A percentile compares a stretch with the other conserved stretches of the same genome.
Conservation (phyloP, 2,329 filamentous ascomycete species). For the Pseudocercospora musae region DNA sequence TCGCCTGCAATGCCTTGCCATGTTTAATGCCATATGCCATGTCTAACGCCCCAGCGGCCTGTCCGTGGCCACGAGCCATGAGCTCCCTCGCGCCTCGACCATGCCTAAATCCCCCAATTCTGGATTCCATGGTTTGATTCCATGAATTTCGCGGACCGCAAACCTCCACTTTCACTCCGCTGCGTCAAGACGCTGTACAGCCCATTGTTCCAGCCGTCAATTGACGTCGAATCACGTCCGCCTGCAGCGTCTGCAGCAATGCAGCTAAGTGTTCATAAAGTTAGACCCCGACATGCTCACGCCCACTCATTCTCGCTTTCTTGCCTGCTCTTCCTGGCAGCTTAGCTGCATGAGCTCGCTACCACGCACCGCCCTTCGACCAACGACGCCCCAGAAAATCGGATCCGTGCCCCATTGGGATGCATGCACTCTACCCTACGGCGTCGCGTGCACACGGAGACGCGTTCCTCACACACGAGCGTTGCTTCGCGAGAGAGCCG, state of each 20-base stretch:
- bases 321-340: constrained; percentile 11
- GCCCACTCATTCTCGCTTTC: constrained; percentile 19
- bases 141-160: too few relatives aligned
- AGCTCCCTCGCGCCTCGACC: too few relatives aligned
- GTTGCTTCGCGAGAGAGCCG: not conserved
- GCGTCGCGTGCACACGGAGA: constrained; percentile 14
- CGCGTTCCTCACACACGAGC: constrained; percentile 16
- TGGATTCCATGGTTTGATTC: too few relatives aligned
- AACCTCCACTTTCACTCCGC: too few relatives aligned
- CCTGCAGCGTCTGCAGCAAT: constrained; percentile 7
- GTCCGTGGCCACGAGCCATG: constrained; percentile 1
- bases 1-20: not conserved
- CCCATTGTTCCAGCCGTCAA: constrained; percentile 16
- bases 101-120: too few relatives aligned
- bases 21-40: not conserved
- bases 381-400: constrained; percentile 8
- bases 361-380: constrained; percentile 10
- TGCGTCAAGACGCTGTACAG: too few relatives aligned
- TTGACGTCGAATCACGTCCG: constrained; percentile 22
- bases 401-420: constrained; percentile 10
- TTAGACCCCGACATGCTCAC: constrained; percentile 17
- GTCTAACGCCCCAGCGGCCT: not conserved
- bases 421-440: constrained; percentile 13
- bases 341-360: constrained; percentile 16
- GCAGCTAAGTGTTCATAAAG: constrained; percentile 20